These are phyloP conservation scores for Lachnellula hyalina DNA, from an alignment of 2,329 filamentous ascomycete genomes.

Conservation along the genomic window DNA sequence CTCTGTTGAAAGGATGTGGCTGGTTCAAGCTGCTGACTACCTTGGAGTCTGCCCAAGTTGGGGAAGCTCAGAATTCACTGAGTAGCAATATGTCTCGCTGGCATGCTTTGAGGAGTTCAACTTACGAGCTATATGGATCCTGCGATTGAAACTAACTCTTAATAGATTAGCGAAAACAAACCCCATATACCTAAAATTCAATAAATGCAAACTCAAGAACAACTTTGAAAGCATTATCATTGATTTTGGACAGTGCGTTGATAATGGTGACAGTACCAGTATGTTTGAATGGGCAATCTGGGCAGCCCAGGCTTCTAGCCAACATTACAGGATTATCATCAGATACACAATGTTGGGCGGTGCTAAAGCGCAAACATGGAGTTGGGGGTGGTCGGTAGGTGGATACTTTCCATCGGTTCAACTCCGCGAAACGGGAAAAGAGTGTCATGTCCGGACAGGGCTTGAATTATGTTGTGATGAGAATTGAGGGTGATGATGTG, in stretches of 20 bases:
- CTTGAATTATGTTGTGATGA: slow-evolving; percentile 35
- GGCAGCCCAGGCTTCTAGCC: too few relatives aligned
- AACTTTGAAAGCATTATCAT: neutral
- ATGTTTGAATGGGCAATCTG: too few relatives aligned
- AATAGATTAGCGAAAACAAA: too few relatives aligned
- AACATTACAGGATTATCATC: too few relatives aligned
- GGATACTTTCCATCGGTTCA: slow-evolving; percentile 41
- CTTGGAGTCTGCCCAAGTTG: too few relatives aligned
- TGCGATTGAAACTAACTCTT: neutral
- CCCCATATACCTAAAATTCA: neutral
- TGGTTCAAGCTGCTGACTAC: too few relatives aligned
- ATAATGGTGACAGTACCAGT: neutral
- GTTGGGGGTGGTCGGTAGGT: slow-evolving; percentile 36
- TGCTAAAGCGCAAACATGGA: neutral
- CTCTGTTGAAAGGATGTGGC: too few relatives aligned
- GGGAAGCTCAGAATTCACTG: too few relatives aligned
- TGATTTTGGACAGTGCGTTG: neutral
- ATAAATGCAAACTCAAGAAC: neutral
- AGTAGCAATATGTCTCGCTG: neutral
- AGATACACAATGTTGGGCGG: too few relatives aligned
- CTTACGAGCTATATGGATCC: neutral
- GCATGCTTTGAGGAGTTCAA: neutral
- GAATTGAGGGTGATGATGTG: slow-evolving; percentile 29
- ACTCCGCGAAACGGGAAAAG: slow-evolving; percentile 24
- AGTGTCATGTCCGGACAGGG: slow-evolving; percentile 37